phyloP scores from a whole-genome alignment of 371 early-diverging fungal species.

The Apophysomyces sp. region DNA sequence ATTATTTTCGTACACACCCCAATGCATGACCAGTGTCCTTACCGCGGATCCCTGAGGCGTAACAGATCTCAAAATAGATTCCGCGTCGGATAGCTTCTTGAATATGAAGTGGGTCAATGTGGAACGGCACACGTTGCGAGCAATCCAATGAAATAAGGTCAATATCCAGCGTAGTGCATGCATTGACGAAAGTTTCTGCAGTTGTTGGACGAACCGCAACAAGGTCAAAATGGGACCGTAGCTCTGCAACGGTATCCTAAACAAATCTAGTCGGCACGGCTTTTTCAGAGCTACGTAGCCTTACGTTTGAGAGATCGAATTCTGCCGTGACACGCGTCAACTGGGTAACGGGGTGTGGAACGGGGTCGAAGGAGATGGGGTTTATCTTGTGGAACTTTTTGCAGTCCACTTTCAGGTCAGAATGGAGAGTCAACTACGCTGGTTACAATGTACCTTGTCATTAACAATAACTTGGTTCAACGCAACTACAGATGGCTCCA shows the following conservation, averaged over 20 bases:
- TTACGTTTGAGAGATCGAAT: conserved; percentile 16
- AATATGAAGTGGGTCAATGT: conserved; percentile 59
- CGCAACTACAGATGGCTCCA: conserved; percentile 12
- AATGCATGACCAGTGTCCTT: conserved; percentile 1
- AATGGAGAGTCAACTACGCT: background rate
- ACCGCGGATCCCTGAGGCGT: conserved; percentile 75
- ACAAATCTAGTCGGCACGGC: background rate
- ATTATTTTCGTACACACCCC: background rate
- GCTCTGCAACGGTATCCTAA: conserved; percentile 13
- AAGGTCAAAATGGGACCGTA: conserved; percentile 56
- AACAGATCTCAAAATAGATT: conserved; percentile 82
- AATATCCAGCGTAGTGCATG: conserved; percentile 67
- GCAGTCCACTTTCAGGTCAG: too few relatives aligned
- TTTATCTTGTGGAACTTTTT: conserved; percentile 2
- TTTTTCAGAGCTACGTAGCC: background rate
- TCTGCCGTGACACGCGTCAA: conserved; percentile 31
- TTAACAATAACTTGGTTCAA: conserved; percentile 3
- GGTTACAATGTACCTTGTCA: background rate
- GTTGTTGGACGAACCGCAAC: conserved; percentile 77
- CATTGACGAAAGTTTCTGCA: conserved; percentile 69
- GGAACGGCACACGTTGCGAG: conserved; percentile 71
- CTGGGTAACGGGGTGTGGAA: conserved; percentile 20
- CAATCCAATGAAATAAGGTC: conserved; percentile 87
- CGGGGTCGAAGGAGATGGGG: conserved; percentile 3
- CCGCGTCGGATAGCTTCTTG: conserved; percentile 59